These are phyloP conservation scores for Sporothrix phasma DNA, from an alignment of 2,329 filamentous ascomycete species.

Conservation along the genomic window DNA sequence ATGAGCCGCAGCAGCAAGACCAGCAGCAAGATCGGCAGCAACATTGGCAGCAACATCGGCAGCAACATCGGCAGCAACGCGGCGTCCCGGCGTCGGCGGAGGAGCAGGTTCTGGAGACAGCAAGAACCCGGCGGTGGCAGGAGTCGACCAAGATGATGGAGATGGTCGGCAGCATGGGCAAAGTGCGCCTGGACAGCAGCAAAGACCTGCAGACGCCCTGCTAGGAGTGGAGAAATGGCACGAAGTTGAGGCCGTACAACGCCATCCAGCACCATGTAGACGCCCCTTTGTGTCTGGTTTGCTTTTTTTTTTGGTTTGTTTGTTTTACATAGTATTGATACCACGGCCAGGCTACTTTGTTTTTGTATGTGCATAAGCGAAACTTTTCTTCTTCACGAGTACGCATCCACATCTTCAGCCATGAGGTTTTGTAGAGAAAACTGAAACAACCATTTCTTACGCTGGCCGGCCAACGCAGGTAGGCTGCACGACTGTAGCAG, in stretches of 20 bases:
- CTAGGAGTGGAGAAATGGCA: not conserved
- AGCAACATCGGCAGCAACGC: not conserved
- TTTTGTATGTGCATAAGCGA: not conserved
- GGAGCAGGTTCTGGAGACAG: not conserved
- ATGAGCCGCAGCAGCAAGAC: not conserved
- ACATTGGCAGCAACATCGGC: not conserved
- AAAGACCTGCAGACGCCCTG: constrained; percentile 15
- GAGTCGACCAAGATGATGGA: constrained; percentile 16
- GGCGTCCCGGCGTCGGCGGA: too few relatives aligned
- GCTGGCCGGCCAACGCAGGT: not conserved
- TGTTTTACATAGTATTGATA: not conserved
- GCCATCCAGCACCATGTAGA: too few relatives aligned
- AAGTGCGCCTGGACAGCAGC: constrained; percentile 12
- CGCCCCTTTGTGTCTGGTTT: not conserved
- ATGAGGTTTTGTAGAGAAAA: too few relatives aligned
- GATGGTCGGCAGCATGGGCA: constrained; percentile 15
- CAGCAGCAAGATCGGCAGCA: not conserved
- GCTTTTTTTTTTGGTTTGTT: not conserved
- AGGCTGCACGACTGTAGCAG: not conserved
- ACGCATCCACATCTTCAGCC: too few relatives aligned
- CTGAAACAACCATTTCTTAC: not conserved
- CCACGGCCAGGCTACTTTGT: not conserved
- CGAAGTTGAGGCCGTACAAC: too few relatives aligned
- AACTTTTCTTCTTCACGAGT: too few relatives aligned
- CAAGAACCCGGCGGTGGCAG: constrained; percentile 6